phyloP scores from a whole-genome alignment of 805 yeast species.

The Candida chauliodis region DNA sequence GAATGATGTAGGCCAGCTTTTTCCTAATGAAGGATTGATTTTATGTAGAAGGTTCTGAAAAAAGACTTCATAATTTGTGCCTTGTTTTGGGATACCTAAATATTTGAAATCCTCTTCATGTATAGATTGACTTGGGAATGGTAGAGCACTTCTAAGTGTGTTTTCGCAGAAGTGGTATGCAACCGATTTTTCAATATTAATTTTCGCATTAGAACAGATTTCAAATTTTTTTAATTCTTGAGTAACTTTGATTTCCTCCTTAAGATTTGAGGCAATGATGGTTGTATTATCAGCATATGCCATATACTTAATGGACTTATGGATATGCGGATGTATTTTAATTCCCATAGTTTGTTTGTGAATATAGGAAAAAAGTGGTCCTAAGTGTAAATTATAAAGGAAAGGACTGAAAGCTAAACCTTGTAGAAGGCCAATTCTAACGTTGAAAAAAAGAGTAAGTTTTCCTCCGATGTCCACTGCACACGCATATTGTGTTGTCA shows the following conservation, averaged over 20 bases:
- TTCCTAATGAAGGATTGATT: conserved; percentile 1
- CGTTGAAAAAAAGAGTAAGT: background rate
- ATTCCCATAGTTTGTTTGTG: no score
- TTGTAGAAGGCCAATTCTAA: background rate
- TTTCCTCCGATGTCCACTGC: background rate
- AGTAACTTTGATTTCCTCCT: no score
- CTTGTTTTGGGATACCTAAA: conserved; percentile 1
- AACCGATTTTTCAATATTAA: background rate
- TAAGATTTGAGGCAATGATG: no score
- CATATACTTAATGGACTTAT: no score
- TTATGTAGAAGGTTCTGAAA: background rate
- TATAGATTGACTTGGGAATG: background rate
- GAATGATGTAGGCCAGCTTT: background rate
- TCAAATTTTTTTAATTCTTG: no score
- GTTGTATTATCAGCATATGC: no score
- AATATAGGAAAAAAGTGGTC: no score
- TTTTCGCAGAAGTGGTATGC: background rate
- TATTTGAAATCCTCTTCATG: background rate
- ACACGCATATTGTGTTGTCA: background rate
- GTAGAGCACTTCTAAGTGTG: background rate
- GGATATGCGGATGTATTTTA: no score
- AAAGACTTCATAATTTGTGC: background rate
- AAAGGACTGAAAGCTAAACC: background rate
- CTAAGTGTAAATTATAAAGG: no score
- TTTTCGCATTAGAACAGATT: no score